These are phyloP conservation scores for Clavispora phyllophila DNA, from an alignment of 805 yeast genomes.

Conservation along the genomic window DNA sequence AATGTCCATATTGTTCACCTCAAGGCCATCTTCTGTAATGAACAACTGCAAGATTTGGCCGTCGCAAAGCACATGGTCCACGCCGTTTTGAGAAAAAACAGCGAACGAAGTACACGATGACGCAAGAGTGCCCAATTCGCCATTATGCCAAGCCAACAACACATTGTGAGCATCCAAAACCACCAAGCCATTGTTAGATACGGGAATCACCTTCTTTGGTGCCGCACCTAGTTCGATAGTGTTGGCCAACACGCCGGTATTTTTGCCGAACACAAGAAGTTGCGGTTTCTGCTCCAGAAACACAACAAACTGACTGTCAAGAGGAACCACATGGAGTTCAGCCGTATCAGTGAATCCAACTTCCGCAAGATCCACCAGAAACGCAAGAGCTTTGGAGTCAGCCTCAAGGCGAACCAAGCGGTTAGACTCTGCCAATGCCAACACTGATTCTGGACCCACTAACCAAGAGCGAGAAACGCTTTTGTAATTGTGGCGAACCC, in stretches of 20 bases:
- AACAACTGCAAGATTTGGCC: background rate
- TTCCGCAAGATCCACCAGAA: constrained; percentile 22
- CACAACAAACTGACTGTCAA: constrained; percentile 6
- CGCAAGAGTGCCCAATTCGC: background rate
- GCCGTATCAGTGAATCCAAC: background rate
- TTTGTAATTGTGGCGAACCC: constrained; percentile 48
- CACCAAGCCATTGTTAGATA: background rate
- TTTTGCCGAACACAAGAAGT: constrained; percentile 9
- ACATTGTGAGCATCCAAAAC: background rate
- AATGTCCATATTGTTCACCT: background rate
- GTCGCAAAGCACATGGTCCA: background rate
- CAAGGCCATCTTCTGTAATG: background rate
- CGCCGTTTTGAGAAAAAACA: background rate
- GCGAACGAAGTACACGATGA: background rate
- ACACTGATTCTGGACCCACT: constrained; percentile 12
- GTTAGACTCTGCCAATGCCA: constrained; percentile 21
- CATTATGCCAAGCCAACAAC: background rate
- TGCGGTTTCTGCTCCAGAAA: constrained; percentile 3
- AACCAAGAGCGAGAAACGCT: constrained; percentile 18
- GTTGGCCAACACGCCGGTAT: constrained; percentile 8
- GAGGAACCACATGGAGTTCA: background rate
- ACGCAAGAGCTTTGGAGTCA: constrained; percentile 19
- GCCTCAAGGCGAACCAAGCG: constrained; percentile 21
- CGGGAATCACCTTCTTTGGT: constrained; percentile 1
- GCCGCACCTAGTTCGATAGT: constrained; percentile 3